phyloP scores from a whole-genome alignment of 2,329 filamentous ascomycete genomes.

The Fusarium aywerte region DNA sequence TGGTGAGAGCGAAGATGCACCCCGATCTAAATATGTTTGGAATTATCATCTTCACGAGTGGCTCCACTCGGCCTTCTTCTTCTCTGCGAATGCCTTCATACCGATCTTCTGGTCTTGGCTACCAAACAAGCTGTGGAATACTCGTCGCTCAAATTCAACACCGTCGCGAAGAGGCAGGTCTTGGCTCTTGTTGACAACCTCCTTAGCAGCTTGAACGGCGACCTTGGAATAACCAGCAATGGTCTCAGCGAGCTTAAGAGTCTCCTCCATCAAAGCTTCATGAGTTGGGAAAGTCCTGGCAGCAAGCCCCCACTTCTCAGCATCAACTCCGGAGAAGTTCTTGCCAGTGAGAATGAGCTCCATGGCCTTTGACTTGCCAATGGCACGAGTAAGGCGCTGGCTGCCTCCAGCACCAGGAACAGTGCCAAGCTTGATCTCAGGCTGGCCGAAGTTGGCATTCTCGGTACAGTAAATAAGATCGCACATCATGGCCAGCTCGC shows the following conservation, averaged over 20 bases:
- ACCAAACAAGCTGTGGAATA: conserved; percentile 94
- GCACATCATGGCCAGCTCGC: conserved; percentile 97
- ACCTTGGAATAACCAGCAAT: conserved; percentile 89
- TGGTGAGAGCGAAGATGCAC: not conserved
- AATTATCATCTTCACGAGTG: conserved; percentile 67
- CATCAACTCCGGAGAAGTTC: conserved; percentile 84
- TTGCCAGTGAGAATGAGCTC: conserved; percentile 89
- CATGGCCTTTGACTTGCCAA: conserved; percentile 90
- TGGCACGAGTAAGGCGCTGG: conserved; percentile 84
- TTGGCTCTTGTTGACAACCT: conserved; percentile 99
- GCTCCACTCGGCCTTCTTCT: conserved; percentile 92
- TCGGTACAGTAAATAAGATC: conserved; percentile 93
- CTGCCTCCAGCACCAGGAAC: conserved; percentile 93
- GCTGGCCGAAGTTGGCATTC: conserved; percentile 91
- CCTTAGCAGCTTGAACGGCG: conserved; percentile 90
- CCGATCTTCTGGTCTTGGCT: conserved; percentile 97
- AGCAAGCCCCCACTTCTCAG: conserved; percentile 89
- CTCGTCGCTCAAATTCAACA: conserved; percentile 90
- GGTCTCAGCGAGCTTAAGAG: conserved; percentile 84
- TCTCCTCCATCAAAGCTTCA: conserved; percentile 83
- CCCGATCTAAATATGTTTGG: not conserved
- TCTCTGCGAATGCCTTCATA: conserved; percentile 94
- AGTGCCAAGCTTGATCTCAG: conserved; percentile 94
- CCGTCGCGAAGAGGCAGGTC: conserved; percentile 88
- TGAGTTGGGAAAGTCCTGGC: conserved; percentile 82